Base-by-base conservation (phyloP, 1,284 basidiomycete species). In the Cutaneotrichosporon sp. region DNA sequence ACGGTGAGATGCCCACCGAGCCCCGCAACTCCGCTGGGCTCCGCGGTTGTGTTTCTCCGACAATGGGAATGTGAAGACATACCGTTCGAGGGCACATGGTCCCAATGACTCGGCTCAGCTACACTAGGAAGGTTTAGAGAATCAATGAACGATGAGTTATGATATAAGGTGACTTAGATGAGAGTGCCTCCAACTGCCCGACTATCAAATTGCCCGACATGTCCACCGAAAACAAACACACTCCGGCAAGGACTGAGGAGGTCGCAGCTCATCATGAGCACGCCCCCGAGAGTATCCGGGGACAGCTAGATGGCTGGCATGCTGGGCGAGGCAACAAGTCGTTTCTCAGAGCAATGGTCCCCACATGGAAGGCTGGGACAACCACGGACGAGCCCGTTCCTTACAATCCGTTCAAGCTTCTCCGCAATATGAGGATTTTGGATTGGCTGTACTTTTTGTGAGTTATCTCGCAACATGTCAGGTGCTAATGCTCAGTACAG, bases 401-500 rank as follows among this genome's bases (percentile, higher is more conserved):
- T 25, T 66, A 65, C 56, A 76, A 76, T 58, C 67, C 73, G 3
- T 63, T 76, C 63, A 68, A 66, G 51, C 60, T 76, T 24, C 29
- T 79, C 49, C 60, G 68, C 27, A 68, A 70, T 47, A 67, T 77
- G 25, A 65, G 79, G 16, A 72, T 70, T 3, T 77, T 75, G 66
- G 68, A 79, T 53, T 80, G 79, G 78, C 65, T 75, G 3, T 71
- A 78, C 50, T 80, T 81, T 69, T 75, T 76, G 62, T 75, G 75
- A 31, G 74, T 79, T 3, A 80, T 82, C 62, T 33, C 3, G 12
- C 12, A n/a, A 11, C 31, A 4, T 85, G 65, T 78, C 79, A 16
- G 84, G 84, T n/a, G n/a, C n/a, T n/a, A n/a, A n/a, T n/a, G n/a
- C 83, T 83, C 70, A 8, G 32, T 17, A 4, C 14, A 35, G 51